Evolutionary conservation across 768 basidiomycete species (phyloP), one percentile per base, ranked within the genome.

Genomic region (Collybiopsis luxurians): DNA sequence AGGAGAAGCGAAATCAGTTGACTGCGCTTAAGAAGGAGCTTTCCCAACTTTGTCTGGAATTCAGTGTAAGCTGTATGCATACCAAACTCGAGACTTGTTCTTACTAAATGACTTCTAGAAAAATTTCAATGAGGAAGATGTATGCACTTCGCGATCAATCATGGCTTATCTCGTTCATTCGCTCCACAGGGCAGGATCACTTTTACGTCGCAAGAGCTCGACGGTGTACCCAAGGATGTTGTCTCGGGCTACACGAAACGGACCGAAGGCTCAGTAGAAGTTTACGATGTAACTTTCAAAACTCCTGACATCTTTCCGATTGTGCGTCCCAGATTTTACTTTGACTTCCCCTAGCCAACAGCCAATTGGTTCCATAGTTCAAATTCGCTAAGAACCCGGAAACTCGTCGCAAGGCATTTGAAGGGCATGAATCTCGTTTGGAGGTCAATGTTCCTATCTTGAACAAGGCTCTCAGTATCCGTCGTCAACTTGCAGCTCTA

Each of bases 51-150:
- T 90, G 84, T 67, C 72, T 92, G n/a, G 86, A 90, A 65, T 94
- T 94, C 63, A 84, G 79, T 68, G 89, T 90, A 63, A 62, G 86
- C 73, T 46, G 15, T 13, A 49, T 23, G 19, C 38, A 26, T 5
- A 11, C 4, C 24, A 17, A 10, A 45, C 10, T 42, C 23, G 19
- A 39, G 46, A 27, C 17, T 5, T 51, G 12, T 27, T 24, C 40
- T 44, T 57, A 24, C 48, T 40, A 11, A n/a, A 7, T 49, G 12
- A n/a, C 38, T 30, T 40, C 3, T 53, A 89, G 86, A 90, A 88
- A 86, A 91, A 92, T 73, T 92, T 88, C 73, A 93, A 93, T 63
- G 92, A 95, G 69, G 92, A 95, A 66, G 85, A 89, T 43, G 90
- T 88, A 60, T 56, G 75, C n/a, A n/a, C n/a, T n/a, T n/a, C n/a